Evolutionary conservation across 2,329 filamentous ascomycete genomes (phyloP).

Genomic region (Chrysoporthe deuterocubensis): DNA sequence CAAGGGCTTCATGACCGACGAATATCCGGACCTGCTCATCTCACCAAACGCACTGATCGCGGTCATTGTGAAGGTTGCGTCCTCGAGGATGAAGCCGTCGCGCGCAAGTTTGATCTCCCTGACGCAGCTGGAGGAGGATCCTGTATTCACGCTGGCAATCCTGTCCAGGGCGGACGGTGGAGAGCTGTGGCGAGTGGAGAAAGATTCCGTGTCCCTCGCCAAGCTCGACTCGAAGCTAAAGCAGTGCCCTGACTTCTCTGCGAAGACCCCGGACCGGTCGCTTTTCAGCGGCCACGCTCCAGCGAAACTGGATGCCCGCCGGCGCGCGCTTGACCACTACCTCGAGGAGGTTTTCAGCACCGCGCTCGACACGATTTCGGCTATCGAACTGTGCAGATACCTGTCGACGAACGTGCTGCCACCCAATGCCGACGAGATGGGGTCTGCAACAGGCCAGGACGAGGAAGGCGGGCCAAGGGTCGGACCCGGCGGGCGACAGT

Average conservation of each 20-base stretch:
- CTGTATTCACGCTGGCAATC: constrained; percentile 89
- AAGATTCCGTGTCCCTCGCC: constrained; percentile 81
- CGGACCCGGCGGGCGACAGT: constrained; percentile 67
- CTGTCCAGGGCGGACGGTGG: constrained; percentile 74
- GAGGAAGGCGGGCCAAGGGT: constrained; percentile 41
- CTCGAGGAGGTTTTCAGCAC: constrained; percentile 85
- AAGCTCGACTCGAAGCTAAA: constrained; percentile 82
- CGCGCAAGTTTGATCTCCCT: constrained; percentile 81
- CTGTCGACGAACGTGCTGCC: constrained; percentile 71
- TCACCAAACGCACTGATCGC: constrained; percentile 87
- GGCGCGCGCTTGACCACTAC: constrained; percentile 80
- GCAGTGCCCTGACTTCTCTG: constrained; percentile 71
- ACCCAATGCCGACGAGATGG: constrained; percentile 63
- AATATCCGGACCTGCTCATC: constrained; percentile 83
- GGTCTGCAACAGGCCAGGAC: constrained; percentile 33
- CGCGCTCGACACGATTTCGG: constrained; percentile 75
- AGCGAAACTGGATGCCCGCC: constrained; percentile 87
- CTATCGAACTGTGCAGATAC: constrained; percentile 84
- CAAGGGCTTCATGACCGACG: constrained; percentile 79
- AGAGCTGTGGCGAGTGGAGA: constrained; percentile 94
- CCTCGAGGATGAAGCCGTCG: constrained; percentile 92
- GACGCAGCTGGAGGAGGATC: constrained; percentile 84
- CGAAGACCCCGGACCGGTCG: constrained; percentile 79
- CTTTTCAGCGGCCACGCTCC: constrained; percentile 93
- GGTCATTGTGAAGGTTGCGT: constrained; percentile 84